Evolutionary conservation across 495 filamentous ascomycete species (phyloP).

Genomic region (Aspergillus baeticus): DNA sequence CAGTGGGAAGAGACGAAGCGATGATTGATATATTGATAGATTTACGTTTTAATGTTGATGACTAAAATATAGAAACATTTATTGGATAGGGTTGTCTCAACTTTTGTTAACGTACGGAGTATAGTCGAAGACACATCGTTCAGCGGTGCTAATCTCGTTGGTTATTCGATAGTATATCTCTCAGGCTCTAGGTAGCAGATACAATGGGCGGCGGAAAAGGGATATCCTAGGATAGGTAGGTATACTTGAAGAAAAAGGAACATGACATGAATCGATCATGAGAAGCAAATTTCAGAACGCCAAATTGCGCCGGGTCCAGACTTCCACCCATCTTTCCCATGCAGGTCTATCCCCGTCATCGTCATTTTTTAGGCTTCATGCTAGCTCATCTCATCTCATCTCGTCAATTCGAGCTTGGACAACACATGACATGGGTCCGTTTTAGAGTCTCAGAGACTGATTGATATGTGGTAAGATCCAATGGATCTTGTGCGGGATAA

Average conservation of each 20-base stretch:
- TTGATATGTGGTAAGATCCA: constrained; percentile 15
- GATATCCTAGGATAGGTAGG: background rate
- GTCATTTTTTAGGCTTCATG: constrained; percentile 20
- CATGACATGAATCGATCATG: constrained; percentile 17
- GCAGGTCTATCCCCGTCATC: constrained; percentile 29
- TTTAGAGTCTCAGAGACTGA: constrained; percentile 6
- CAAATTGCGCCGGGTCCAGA: constrained; percentile 29
- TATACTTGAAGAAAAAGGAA: background rate
- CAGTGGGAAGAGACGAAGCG: constrained; percentile 82
- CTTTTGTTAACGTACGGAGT: background rate
- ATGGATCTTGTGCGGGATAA: background rate
- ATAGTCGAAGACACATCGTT: too few species aligned
- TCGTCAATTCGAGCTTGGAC: constrained; percentile 9
- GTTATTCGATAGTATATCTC: constrained; percentile 2
- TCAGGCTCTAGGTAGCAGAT: background rate
- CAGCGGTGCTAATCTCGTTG: too few species aligned
- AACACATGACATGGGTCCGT: too few species aligned
- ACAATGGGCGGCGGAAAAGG: background rate
- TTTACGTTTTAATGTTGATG: constrained; percentile 15
- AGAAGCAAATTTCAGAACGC: constrained; percentile 32
- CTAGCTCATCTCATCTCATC: constrained; percentile 18
- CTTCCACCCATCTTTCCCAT: constrained; percentile 27
- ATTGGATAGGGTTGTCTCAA: too few species aligned
- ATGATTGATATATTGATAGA: background rate
- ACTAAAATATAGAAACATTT: constrained; percentile 8